Evolutionary conservation across 495 filamentous ascomycete species (phyloP).

Genomic region (Choiromyces venosus): DNA sequence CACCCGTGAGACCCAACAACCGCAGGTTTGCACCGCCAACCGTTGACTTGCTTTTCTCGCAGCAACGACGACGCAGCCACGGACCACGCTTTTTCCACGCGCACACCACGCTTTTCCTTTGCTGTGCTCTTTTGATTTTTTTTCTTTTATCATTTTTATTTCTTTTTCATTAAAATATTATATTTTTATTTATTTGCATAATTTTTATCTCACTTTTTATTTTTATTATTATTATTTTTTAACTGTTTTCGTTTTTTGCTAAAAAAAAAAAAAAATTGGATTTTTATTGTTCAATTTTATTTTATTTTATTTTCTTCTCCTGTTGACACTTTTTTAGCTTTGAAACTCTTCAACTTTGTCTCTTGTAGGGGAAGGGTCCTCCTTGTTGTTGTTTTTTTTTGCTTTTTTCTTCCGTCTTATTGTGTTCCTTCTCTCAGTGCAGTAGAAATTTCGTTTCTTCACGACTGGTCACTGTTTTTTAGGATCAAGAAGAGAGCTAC

Average conservation of each 20-base stretch:
- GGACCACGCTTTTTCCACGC: constrained; percentile 34
- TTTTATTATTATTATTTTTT: constrained; percentile 4
- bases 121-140: constrained; percentile 10
- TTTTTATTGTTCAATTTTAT: background rate
- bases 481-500: constrained; percentile 20
- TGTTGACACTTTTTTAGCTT: background rate
- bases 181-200: background rate
- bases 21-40: constrained; percentile 23
- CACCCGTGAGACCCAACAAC: constrained; percentile 9
- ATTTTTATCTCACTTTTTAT: background rate
- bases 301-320: background rate
- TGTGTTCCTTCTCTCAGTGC: constrained; percentile 36
- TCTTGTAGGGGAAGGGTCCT: background rate
- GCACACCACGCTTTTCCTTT: constrained; percentile 30
- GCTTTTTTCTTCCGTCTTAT: constrained; percentile 12
- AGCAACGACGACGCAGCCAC: constrained; percentile 32
- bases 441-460: constrained; percentile 20
- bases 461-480: constrained; percentile 28
- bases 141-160: constrained; percentile 28
- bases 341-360: background rate
- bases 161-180: constrained; percentile 11
- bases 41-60: constrained; percentile 34
- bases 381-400: constrained; percentile 14
- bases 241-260: background rate
- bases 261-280: too few relatives aligned